Base-by-base conservation (phyloP, 805 yeast genomes). In the Dipodascus geniculatus region DNA sequence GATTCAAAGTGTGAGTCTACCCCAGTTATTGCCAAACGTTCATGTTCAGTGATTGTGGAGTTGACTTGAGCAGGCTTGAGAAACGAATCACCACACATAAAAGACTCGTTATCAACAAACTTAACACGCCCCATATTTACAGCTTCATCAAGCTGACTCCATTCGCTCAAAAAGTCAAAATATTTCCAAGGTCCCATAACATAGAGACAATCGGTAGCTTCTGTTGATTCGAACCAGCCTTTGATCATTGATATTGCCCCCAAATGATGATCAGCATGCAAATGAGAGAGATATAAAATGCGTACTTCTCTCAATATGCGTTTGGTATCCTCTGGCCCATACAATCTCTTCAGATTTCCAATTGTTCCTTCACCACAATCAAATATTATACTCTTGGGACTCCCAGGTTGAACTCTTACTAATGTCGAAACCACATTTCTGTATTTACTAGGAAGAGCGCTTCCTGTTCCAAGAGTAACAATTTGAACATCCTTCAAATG, bases 341-440 rank as follows among this genome's bases (percentile, higher is more conserved):
- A 80, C 54, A 79, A 72, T 59, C 98, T 77, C 31, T 71, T 65
- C 56, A 93, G 67, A 0, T 86, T 70, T 1, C 95, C 96, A 22
- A 84, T 61, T 0, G 98, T 87, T 55, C 87, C 89, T 65, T 93
- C 99, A 17, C 99, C 99, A n/a, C 93, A 96, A 68, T 93, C 99
- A 38, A 93, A 69, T 22, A 93, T 60, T 0, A 86, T 65, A 2
- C 83, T 22, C 31, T 49, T 11, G 24, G 23, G 8, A 23, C 49
- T 11, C 31, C 42, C 48, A 20, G 48, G 56, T 23, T 96, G 96
- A 0, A 89, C 60, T 56, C 96, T 77, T 1, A 93, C 74, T 22
- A 89, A 65, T 19, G 87, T 86, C 0, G 93, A 84, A 16, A 86
- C 77, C 1, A 93, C 99, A 63, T 93, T 93, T 60, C 98, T 75